Evolutionary conservation across 2,329 filamentous ascomycete species (phyloP).

Genomic region (Aspergillus latus): DNA sequence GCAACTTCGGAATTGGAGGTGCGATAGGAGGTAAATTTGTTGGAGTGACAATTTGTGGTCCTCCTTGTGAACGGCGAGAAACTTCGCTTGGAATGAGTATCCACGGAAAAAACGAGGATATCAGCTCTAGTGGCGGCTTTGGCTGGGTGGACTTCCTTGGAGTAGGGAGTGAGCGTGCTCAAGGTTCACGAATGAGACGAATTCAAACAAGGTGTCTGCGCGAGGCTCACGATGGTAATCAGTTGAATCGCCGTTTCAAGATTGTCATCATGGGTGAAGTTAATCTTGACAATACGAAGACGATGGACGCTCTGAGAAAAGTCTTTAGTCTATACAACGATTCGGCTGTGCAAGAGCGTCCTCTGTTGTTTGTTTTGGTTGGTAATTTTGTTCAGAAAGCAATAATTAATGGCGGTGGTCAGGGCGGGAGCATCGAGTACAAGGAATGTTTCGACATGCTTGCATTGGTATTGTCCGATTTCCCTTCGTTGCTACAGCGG

Average conservation of each 20-base stretch:
- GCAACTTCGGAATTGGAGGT: conserved; percentile 79
- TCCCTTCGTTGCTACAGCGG: conserved; percentile 72
- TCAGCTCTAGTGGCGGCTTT: conserved; percentile 71
- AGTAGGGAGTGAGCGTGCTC: conserved; percentile 81
- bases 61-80: conserved; percentile 81
- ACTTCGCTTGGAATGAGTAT: conserved; percentile 72
- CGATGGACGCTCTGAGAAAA: conserved; percentile 75
- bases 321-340: conserved; percentile 72
- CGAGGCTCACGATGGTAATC: conserved; percentile 21
- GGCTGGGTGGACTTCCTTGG: conserved; percentile 98
- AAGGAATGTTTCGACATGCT: conserved; percentile 94
- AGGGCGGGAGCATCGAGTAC: conserved; percentile 85
- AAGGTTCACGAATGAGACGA: conserved; percentile 77
- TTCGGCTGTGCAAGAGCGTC: conserved; percentile 63
- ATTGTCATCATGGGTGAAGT: conserved; percentile 82
- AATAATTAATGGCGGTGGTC: conserved; percentile 64
- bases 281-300: conserved; percentile 80
- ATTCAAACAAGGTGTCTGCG: conserved; percentile 70
- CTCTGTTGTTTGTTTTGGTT: conserved; percentile 76
- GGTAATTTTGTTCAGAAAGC: conserved; percentile 74
- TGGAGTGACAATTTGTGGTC: conserved; percentile 85
- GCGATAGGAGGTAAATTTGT: conserved; percentile 90
- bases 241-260: conserved; percentile 43
- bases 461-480: conserved; percentile 78
- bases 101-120: conserved; percentile 35